Base-by-base conservation (phyloP, 257 asterid genomes). In the Perilla frutescens region DNA sequence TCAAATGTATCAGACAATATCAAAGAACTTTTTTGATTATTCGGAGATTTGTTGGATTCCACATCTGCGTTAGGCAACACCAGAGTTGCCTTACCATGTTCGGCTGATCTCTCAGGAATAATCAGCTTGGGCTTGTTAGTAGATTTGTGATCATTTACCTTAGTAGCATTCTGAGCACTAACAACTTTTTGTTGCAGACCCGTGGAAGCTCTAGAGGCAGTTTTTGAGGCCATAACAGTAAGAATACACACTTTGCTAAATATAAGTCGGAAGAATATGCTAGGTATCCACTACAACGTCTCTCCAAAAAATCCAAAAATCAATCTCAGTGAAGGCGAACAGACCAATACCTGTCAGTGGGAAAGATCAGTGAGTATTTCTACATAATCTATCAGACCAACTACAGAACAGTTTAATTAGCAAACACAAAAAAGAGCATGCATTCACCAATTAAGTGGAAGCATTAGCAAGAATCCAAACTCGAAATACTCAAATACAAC, bases 191-290 rank as follows among this genome's bases (percentile, higher is more conserved):
- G 80, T 36, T 73, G 87, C 76, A 68, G 80, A 56, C 58, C 89
- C 60, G 40, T 9, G 13, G 87, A 82, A 72, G 77, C 71, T 78
- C 80, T 84, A 4, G 74, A 49, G 69, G 73, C 81, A 79, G 83
- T 81, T 72, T 85, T 85, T 44, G 93, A 77, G 76, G 96, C 91
- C 96, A 89, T 89, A 7, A 29, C 39, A 45, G 47, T 69, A 20
- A 26, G 13, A 70, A 53, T n/a, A 49, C 62, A 62, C 57, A 56
- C 63, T 65, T 14, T 13, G 44, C 55, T 61, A n/a, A 76, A 58
- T 50, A 11, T 43, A 75, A 7, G 74, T 62, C 69, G 43, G 58
- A 76, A 20, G 56, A 70, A 48, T 57, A 43, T 3, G 63, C 56
- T 20, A 34, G 6, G 41, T 44, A 47, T 20, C 15, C 12, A 57